Evolutionary conservation across 345 rosid species (phyloP), one percentile per base, ranked within the genome.

Genomic region (Euphorbia tirucalli): DNA sequence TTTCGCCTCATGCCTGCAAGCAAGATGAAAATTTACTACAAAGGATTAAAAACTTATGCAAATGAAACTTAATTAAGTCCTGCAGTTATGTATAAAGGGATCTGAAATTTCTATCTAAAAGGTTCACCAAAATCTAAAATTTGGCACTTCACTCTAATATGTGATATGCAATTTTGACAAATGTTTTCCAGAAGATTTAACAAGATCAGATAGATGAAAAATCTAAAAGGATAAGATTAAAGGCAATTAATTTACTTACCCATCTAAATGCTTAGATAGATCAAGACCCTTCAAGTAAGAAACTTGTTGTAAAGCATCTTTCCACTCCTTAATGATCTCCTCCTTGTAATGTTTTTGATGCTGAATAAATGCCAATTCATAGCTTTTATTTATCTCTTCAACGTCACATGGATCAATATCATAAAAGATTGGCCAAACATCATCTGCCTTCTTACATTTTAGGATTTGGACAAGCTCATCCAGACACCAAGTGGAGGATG

Each of bases 391-490:
- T 19, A 35, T 48, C 52, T 54, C 63, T 73, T 37, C 28, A 11
- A 43, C 65, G 19, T 73, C 16, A 24, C 65, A 66, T 13, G 76
- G 59, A 65, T 66, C 57, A 19, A 66, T 56, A 22, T 66, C 71
- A 15, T 73, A 73, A 43, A 39, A 73, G 27, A 73, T n/a, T 0
- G 71, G 65, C 65, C 54, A n/a, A 9, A 57, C 57, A 44, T 11
- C 66, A 18, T 54, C 32, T 55, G 44, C 18, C 13, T 43, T 43
- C 27, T 28, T 31, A 18, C 66, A 56, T 30, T 32, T 2, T 22
- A 66, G 41, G 39, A 73, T 66, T 3, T 41, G 65, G 11, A 61
- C 46, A 21, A 61, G 74, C 65, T 71, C 74, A 11, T 71, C 49
- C 5, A 70, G 30, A 14, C 66, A 70, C 74, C 66, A 46, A 37